phyloP scores from a whole-genome alignment of 2,329 filamentous ascomycete genomes.

The Talaromyces marneffei region DNA sequence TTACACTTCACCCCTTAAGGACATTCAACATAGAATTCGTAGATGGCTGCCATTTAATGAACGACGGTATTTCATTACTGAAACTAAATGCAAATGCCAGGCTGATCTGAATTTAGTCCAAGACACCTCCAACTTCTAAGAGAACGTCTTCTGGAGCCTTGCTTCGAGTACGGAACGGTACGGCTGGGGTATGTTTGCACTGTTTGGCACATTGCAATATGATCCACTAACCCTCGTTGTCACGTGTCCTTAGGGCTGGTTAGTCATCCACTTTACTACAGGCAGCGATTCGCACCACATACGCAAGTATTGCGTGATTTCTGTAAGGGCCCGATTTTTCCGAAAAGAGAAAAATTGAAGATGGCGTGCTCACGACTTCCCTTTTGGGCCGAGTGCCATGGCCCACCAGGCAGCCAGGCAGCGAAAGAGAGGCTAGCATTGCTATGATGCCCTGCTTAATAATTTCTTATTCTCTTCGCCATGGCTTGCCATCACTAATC shows the following conservation, averaged over 20 bases:
- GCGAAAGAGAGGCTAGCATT: background rate
- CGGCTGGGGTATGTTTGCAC: constrained; percentile 3
- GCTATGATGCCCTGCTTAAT: constrained; percentile 14
- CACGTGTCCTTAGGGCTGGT: constrained; percentile 7
- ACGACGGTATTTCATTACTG: too few species aligned
- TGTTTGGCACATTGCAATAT: background rate
- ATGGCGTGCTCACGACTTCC: constrained; percentile 16
- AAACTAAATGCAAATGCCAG: background rate
- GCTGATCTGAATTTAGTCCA: background rate
- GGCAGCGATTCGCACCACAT: constrained; percentile 17
- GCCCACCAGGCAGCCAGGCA: constrained; percentile 6
- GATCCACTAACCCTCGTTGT: background rate
- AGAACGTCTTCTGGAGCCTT: background rate
- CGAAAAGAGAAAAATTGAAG: constrained; percentile 23
- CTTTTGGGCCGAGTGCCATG: background rate
- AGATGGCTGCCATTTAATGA: background rate
- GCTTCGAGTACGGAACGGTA: background rate
- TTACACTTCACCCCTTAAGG: background rate
- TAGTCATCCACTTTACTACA: constrained; percentile 12
- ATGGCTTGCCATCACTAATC: background rate
- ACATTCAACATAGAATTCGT: too few species aligned
- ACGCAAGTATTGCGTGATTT: constrained; percentile 40
- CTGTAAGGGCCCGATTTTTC: constrained; percentile 9
- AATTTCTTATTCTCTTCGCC: constrained; percentile 3
- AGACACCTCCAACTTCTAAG: background rate